Evolutionary conservation across 2,329 filamentous ascomycete genomes (phyloP).

Genomic region (Aspergillus pseudonomiae): DNA sequence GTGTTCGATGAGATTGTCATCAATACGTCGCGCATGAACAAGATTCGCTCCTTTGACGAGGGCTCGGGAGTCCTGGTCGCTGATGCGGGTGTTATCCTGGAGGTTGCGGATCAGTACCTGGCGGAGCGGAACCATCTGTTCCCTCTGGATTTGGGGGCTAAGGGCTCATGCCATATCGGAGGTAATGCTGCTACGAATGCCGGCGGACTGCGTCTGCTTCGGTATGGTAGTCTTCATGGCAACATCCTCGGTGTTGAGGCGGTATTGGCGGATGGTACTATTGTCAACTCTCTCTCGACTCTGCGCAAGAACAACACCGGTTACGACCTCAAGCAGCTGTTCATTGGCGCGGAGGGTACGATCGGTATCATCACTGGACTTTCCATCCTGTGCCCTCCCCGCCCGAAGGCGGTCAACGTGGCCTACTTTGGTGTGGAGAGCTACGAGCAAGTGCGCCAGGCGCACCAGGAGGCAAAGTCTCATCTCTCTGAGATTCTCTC

Average conservation of each 20-base stretch:
- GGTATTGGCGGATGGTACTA: constrained; percentile 88
- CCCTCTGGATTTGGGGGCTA: constrained; percentile 94
- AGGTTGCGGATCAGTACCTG: constrained; percentile 83
- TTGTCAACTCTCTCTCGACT: constrained; percentile 84
- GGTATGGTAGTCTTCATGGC: constrained; percentile 93
- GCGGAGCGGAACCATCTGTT: constrained; percentile 86
- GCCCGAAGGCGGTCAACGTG: constrained; percentile 87
- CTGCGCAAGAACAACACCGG: constrained; percentile 98
- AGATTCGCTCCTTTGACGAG: constrained; percentile 88
- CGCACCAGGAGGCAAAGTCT: constrained; percentile 85
- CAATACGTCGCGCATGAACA: constrained; percentile 86
- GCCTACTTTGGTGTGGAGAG: constrained; percentile 91
- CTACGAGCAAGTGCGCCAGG: constrained; percentile 83
- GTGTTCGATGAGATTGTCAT: constrained; percentile 98
- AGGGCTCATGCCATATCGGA: constrained; percentile 94
- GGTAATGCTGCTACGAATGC: constrained; percentile 97
- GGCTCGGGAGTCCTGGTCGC: constrained; percentile 87
- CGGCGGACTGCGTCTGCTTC: constrained; percentile 82
- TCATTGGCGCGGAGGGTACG: constrained; percentile 94
- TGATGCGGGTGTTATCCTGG: constrained; percentile 89
- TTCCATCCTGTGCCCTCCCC: constrained; percentile 85
- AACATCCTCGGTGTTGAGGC: constrained; percentile 91
- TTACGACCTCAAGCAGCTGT: constrained; percentile 95
- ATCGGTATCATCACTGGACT: constrained; percentile 92
- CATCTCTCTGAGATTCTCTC: constrained; percentile 94